phyloP scores from a whole-genome alignment of 2,329 filamentous ascomycete genomes.

The Kalaharituber pfeilii region DNA sequence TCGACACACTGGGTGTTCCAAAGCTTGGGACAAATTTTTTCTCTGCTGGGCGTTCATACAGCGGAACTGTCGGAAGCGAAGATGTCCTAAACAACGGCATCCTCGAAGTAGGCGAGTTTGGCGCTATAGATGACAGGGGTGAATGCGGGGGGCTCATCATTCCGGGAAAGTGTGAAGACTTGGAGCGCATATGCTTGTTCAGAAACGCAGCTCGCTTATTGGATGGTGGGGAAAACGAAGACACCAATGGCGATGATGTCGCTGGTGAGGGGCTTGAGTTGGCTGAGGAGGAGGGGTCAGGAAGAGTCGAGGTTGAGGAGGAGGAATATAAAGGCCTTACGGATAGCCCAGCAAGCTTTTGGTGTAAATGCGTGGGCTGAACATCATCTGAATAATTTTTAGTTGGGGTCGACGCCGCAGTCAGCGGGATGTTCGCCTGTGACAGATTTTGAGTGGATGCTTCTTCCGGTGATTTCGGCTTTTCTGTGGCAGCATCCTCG shows the following conservation, averaged over 20 bases:
- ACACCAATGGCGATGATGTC: not conserved
- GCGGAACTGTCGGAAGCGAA: not conserved
- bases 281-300: not conserved
- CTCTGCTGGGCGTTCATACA: not conserved
- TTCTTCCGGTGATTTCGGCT: not conserved
- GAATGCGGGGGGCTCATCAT: not conserved
- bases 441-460: not conserved
- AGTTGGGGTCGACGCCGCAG: not conserved
- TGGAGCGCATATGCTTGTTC: not conserved
- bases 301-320: not conserved
- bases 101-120: not conserved
- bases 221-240: not conserved
- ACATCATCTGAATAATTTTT: not conserved
- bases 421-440: not conserved
- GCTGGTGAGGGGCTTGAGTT: not conserved
- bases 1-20: not conserved
- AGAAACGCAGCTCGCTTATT: not conserved
- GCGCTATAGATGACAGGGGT: not conserved
- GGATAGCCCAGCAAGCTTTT: not conserved
- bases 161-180: not conserved
- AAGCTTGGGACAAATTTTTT: not conserved
- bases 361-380: not conserved
- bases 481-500: not conserved
- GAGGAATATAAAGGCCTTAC: not conserved
- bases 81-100: not conserved